Base-by-base conservation (phyloP, 1,139 yeast species). In the Geotrichum carabidarum region DNA sequence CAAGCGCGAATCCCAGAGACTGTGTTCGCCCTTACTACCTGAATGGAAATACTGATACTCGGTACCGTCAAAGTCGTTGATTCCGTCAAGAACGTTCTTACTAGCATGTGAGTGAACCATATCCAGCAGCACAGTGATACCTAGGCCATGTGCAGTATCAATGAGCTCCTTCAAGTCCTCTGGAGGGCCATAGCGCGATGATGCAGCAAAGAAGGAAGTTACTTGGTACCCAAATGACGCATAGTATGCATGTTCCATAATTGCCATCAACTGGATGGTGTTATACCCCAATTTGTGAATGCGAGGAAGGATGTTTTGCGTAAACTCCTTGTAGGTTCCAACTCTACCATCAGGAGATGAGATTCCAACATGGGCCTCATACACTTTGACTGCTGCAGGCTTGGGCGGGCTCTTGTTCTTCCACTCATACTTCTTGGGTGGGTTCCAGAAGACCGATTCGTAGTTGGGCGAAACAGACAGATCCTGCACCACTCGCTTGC, bases 241-340 rank as follows among this genome's bases (percentile, higher is more conserved):
- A 68, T 93, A 93, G 70, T 93, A 93, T 0, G 99, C 98, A 69
- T 93, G 99, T 70, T 93, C 99, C 99, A 93, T 93, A 51, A 93
- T 79, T 0, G 99, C 97, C 99, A 93, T 93, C 66, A 93, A 77
- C 71, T 93, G 99, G 63, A 93, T 86, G 7, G 96, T 84, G 68
- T 93, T 89, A 70, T 93, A 93, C 27, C 97, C 98, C 59, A 91
- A 76, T 60, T 83, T 79, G 63, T 82, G 82, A 63, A 93, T 87
- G 46, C 86, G 77, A n/a, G 99, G 99, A 59, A 93, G 76, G 15
- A 90, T 77, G 60, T 87, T 83, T 48, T 74, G 62, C 22, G 96
- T 86, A 68, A 93, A 93, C 68, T 93, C 94, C 62, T 81, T 82
- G 70, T 91, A 93, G 12, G 91, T 74, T 1, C 96, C 96, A 50